Evolutionary conservation across 495 filamentous ascomycete genomes (phyloP).

Genomic region (Parathielavia appendiculata): DNA sequence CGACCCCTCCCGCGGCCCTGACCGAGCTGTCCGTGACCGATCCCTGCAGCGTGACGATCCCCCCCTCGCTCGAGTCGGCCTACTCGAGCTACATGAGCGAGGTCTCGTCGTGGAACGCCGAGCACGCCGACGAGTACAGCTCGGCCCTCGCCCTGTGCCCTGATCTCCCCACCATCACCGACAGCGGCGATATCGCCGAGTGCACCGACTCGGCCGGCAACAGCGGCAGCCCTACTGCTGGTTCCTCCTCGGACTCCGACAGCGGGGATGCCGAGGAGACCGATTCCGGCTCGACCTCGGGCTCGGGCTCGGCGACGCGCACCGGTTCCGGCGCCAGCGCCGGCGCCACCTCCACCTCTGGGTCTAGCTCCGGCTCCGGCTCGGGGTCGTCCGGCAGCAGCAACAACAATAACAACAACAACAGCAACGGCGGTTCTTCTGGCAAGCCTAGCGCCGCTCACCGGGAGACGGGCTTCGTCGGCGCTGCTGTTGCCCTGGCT

Average conservation of each 20-base stretch:
- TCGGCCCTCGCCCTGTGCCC: slow-evolving; percentile 20
- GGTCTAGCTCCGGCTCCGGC: too few relatives aligned
- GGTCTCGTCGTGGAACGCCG: slow-evolving; percentile 14
- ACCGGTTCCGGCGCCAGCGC: background rate
- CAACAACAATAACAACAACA: background rate
- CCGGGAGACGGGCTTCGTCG: slow-evolving; percentile 23
- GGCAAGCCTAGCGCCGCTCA: slow-evolving; percentile 10
- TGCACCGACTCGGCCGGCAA: background rate
- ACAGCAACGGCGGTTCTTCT: background rate
- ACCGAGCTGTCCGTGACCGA: slow-evolving; percentile 6
- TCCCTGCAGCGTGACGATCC: slow-evolving; percentile 13
- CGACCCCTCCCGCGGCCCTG: slow-evolving; percentile 17
- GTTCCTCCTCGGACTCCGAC: background rate
- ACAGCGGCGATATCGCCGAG: background rate
- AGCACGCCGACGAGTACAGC: slow-evolving; percentile 1
- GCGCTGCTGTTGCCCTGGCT: slow-evolving; percentile 21
- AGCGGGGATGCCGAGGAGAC: background rate
- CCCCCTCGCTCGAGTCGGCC: slow-evolving; percentile 7
- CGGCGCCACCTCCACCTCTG: background rate
- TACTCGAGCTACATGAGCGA: slow-evolving; percentile 11
- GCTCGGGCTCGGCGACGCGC: background rate
- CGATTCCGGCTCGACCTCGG: background rate
- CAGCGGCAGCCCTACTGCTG: background rate
- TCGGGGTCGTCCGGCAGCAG: background rate
- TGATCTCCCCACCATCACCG: background rate